phyloP scores from a whole-genome alignment of 331 rosid species.

The Saraca asoca region DNA sequence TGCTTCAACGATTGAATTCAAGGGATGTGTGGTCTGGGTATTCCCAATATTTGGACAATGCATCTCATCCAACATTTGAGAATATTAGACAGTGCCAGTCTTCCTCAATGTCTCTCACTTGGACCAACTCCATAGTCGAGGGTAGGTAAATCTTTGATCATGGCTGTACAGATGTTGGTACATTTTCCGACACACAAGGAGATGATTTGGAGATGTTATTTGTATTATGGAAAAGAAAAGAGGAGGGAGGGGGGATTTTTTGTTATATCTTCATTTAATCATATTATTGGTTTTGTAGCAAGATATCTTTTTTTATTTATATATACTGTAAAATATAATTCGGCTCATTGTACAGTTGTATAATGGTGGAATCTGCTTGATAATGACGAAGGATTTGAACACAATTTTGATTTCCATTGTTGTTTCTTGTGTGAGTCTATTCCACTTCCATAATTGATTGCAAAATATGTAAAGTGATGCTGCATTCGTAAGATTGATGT shows the following conservation, averaged over 20 bases:
- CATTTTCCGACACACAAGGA: neutral
- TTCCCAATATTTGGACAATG: slow-evolving; percentile 37
- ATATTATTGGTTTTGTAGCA: slow-evolving; percentile 8
- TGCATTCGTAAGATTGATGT: neutral
- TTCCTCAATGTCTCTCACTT: slow-evolving; percentile 56
- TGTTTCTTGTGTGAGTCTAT: too few species aligned
- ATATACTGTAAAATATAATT: slow-evolving; percentile 1
- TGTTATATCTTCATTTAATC: neutral
- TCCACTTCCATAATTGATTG: too few species aligned
- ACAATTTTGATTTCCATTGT: neutral
- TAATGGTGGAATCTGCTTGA: neutral
- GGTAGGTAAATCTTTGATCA: slow-evolving; percentile 54
- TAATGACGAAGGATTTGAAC: neutral
- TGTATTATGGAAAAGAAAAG: neutral
- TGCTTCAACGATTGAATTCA: slow-evolving; percentile 55
- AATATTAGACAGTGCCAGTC: slow-evolving; percentile 48
- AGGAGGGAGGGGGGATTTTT: neutral
- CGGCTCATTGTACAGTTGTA: slow-evolving; percentile 35
- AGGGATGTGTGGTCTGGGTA: slow-evolving; percentile 46
- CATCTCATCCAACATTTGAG: slow-evolving; percentile 70
- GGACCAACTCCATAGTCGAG: slow-evolving; percentile 38
- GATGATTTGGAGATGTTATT: neutral
- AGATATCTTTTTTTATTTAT: neutral
- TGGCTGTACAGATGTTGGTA: slow-evolving; percentile 6
- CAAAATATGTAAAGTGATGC: slow-evolving; percentile 18